Percentiles rank a stretch among this genome's conserved stretches.
Evolutionary conservation across 306 rosid genomes (phyloP).

Genomic region (Pyrus pyrifolia): DNA sequence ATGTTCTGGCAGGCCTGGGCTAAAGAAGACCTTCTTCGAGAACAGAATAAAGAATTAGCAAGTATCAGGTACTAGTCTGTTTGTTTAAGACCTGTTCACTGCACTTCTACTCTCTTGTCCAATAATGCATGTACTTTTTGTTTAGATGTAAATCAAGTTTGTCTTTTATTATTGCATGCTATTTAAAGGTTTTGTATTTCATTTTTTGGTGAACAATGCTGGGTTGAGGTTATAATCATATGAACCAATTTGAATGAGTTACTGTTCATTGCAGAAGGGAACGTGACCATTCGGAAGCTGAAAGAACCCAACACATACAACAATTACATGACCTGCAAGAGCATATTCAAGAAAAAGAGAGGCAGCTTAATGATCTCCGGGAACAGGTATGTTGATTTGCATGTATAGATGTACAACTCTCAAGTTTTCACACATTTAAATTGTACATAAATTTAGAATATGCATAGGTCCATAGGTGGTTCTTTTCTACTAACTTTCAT

Average conservation of each 20-base stretch:
- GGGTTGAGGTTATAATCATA: conserved; percentile 6
- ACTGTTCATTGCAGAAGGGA: conserved; percentile 63
- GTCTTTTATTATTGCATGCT: neutral
- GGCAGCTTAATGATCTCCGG: conserved; percentile 85
- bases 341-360: conserved; percentile 87
- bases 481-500: neutral
- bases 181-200: neutral
- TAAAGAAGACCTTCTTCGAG: conserved; percentile 81
- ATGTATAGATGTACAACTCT: neutral
- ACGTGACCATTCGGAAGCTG: conserved; percentile 91
- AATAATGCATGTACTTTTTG: neutral
- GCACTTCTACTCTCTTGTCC: neutral
- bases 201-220: neutral
- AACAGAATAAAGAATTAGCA: conserved; percentile 81
- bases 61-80: conserved; percentile 60
- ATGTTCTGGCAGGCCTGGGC: conserved; percentile 80
- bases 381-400: conserved; percentile 57
- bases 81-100: neutral
- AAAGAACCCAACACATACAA: conserved; percentile 85
- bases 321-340: conserved; percentile 89
- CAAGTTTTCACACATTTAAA: neutral
- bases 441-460: neutral
- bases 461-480: neutral
- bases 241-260: neutral
- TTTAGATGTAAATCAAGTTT: neutral